These are phyloP conservation scores for Blastomyces silverae DNA, from an alignment of 2,329 filamentous ascomycete genomes.

Conservation along the genomic window DNA sequence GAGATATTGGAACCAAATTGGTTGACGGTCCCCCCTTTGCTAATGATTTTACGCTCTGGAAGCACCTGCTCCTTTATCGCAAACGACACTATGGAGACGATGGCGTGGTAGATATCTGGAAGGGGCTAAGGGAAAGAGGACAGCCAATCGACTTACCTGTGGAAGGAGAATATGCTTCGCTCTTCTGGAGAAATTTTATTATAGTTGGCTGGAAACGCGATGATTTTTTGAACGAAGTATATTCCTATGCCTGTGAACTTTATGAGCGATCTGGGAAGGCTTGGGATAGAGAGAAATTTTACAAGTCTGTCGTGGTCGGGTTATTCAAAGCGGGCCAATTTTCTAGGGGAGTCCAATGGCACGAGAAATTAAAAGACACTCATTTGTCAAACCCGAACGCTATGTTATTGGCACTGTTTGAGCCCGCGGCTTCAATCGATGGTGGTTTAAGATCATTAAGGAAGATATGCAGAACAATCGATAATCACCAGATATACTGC, in stretches of 20 bases:
- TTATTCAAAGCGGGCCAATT: constrained; percentile 19
- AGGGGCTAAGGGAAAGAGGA: constrained; percentile 32
- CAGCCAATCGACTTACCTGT: constrained; percentile 33
- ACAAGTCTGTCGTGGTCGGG: constrained; percentile 35
- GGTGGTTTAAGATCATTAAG: constrained; percentile 34
- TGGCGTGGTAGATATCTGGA: constrained; percentile 40
- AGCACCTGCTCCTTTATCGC: constrained; percentile 40
- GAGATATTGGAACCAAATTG: constrained; percentile 34
- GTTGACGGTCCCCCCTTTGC: constrained; percentile 32
- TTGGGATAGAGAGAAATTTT: constrained; percentile 33
- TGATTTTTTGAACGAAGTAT: constrained; percentile 31
- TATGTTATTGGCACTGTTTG: constrained; percentile 28
- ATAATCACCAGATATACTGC: constrained; percentile 40
- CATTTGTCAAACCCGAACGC: constrained; percentile 30
- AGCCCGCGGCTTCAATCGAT: constrained; percentile 23
- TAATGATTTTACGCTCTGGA: constrained; percentile 41
- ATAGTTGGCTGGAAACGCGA: constrained; percentile 32
- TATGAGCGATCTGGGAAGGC: constrained; percentile 35
- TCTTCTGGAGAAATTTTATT: constrained; percentile 40
- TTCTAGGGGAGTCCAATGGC: constrained; percentile 35
- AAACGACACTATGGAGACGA: constrained; percentile 40
- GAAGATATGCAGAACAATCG: constrained; percentile 37
- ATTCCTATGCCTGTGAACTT: constrained; percentile 37
- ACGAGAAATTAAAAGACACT: constrained; percentile 33
- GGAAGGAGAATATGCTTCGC: constrained; percentile 33